phyloP scores from a whole-genome alignment of 495 filamentous ascomycete genomes.

The Aspergillus saccharolyticus region DNA sequence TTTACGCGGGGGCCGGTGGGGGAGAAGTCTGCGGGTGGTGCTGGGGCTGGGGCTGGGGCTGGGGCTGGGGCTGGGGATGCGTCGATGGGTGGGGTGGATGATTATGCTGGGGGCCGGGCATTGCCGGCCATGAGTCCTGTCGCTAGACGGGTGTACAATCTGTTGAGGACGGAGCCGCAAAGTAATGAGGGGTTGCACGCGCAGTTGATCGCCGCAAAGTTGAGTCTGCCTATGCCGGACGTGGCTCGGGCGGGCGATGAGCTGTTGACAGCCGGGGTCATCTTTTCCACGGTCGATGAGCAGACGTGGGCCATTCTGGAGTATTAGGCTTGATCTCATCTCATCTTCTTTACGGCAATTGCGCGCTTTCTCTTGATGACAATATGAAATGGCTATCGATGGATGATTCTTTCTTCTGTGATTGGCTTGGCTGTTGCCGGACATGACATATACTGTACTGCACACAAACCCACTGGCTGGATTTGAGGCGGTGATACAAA shows the following conservation, averaged over 20 bases:
- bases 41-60: constrained; percentile 19
- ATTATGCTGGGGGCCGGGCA: constrained; percentile 22
- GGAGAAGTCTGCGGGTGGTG: constrained; percentile 26
- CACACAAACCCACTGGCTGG: too few relatives aligned
- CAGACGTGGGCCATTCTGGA: constrained; percentile 70
- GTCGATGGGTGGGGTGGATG: constrained; percentile 38
- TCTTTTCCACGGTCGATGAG: constrained; percentile 91
- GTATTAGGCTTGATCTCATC: constrained; percentile 31
- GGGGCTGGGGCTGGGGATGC: constrained; percentile 32
- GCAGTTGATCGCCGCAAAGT: constrained; percentile 61
- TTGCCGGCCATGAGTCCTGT: constrained; percentile 48
- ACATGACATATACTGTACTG: too few relatives aligned
- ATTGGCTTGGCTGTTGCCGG: too few relatives aligned
- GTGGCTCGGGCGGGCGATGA: constrained; percentile 74
- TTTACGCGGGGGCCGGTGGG: constrained; percentile 70
- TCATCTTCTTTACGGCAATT: too few relatives aligned
- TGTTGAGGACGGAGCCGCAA: constrained; percentile 57
- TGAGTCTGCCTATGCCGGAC: constrained; percentile 59
- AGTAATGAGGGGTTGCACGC: constrained; percentile 77
- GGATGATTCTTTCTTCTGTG: too few relatives aligned
- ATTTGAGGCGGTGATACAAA: too few relatives aligned
- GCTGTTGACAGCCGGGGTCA: constrained; percentile 62
- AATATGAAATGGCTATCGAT: too few relatives aligned
- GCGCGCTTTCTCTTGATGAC: background rate
- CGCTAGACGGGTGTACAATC: constrained; percentile 64